Percentiles rank a stretch among this genome's conserved stretches.
Conservation (phyloP, 169 alveolate genomes). For the Fabrea salina region DNA sequence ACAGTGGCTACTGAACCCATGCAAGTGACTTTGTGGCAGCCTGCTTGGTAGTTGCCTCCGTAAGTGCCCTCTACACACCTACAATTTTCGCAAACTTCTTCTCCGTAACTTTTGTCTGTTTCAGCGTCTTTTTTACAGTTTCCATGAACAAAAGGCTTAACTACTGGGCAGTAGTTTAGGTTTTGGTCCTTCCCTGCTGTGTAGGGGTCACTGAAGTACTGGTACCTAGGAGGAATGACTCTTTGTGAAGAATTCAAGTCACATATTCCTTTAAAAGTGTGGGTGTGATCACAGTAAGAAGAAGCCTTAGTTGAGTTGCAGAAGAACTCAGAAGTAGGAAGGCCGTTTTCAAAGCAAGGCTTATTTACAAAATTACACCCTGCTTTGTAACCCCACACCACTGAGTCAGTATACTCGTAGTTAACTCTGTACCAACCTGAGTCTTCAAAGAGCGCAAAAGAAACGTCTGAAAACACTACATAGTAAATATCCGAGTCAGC, state of each 20-base stretch:
- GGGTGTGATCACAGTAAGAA: neutral
- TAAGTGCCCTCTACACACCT: constrained; percentile 30
- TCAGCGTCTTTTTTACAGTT: neutral
- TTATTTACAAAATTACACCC: constrained; percentile 52
- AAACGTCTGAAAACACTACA: constrained; percentile 38
- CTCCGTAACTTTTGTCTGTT: neutral
- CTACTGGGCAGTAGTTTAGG: constrained; percentile 1
- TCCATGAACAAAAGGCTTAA: neutral
- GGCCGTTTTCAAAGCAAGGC: constrained; percentile 28
- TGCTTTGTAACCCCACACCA: constrained; percentile 49
- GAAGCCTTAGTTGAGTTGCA: neutral
- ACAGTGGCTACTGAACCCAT: neutral
- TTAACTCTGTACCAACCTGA: constrained; percentile 54
- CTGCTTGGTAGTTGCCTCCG: neutral
- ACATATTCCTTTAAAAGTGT: constrained; percentile 29
- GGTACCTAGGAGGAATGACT: constrained; percentile 4
- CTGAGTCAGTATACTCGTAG: constrained; percentile 41
- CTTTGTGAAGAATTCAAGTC: neutral
- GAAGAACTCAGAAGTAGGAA: neutral
- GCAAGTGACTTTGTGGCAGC: constrained; percentile 34
- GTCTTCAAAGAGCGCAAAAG: constrained; percentile 58
- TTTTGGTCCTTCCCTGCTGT: neutral
- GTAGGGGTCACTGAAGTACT: constrained; percentile 10
- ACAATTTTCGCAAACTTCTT: neutral
- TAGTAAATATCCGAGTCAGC: constrained; percentile 33